Base-by-base conservation (phyloP, 306 rosid genomes). In the Malus sylvestris region DNA sequence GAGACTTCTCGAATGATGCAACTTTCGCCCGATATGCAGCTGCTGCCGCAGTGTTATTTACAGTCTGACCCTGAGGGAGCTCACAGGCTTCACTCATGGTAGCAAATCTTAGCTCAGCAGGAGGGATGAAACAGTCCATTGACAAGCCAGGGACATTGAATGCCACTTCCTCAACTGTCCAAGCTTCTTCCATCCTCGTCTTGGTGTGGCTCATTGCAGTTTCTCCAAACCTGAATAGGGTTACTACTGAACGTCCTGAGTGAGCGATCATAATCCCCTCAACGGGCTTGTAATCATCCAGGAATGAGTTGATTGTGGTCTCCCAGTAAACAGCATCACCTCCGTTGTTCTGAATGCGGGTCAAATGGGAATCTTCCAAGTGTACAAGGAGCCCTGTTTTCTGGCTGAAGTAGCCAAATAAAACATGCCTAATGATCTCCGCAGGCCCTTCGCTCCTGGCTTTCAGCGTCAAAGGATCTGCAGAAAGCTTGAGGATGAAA, bases 401-500 rank as follows among this genome's bases (percentile, higher is more conserved):
- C 85, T 96, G 99, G 88, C 99, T 96, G 86, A 96, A 96, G 96
- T 92, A 96, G 68, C 99, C 99, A 27, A 92, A 96, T 77, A 96
- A 83, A 73, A 93, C 97, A 72, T 96, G 99, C 85, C 99, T 83
- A 69, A 96, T 96, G 72, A 96, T 96, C 87, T 96, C 99, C 2
- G 99, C 99, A 4, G 97, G 99, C 55, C 98, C 99, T 83, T 96
- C 99, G 53, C 99, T 96, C 85, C 99, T 89, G 60, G 99, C 97
- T 82, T 92, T 96, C 80, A 92, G 74, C 4, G 99, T 95, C 10
- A 82, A 70, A 25, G 99, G 96, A 84, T 92, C 98, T 13, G 99
- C 92, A 60, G 90, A 88, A 58, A 96, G 98, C 81, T 96, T 96
- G 84, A 96, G 98, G 81, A 96, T 92, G 87, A 96, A 96, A 81